phyloP scores from a whole-genome alignment of 495 filamentous ascomycete species.

The Bathelium albidoporum region DNA sequence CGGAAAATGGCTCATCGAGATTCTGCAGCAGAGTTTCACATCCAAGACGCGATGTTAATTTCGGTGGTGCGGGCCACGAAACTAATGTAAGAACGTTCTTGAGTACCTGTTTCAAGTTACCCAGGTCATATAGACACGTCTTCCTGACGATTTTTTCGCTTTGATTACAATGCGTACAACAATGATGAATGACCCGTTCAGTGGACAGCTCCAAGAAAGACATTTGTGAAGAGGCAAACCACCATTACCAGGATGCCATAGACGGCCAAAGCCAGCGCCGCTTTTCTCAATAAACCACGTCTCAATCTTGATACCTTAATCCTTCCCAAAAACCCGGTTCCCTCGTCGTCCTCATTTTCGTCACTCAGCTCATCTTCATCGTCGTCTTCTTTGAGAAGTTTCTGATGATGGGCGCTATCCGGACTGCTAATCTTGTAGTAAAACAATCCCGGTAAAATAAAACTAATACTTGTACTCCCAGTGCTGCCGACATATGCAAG shows the following conservation, averaged over 20 bases:
- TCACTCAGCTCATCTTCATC: constrained; percentile 39
- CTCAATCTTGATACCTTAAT: constrained; percentile 40
- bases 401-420: constrained; percentile 70
- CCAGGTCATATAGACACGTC: too few relatives aligned
- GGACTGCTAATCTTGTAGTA: constrained; percentile 96
- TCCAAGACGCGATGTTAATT: too few relatives aligned
- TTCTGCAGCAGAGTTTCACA: too few relatives aligned
- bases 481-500: constrained; percentile 93
- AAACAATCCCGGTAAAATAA: constrained; percentile 90
- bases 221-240: constrained; percentile 75
- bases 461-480: constrained; percentile 86
- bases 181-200: background rate
- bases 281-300: constrained; percentile 52
- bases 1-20: too few relatives aligned
- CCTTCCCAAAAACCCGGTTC: constrained; percentile 18
- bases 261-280: constrained; percentile 63
- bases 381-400: constrained; percentile 72
- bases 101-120: too few relatives aligned
- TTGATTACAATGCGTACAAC: background rate
- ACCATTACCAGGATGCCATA: constrained; percentile 87
- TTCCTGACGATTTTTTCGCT: too few relatives aligned
- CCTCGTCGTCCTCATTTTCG: constrained; percentile 11
- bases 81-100: too few relatives aligned
- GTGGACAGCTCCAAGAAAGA: constrained; percentile 42
- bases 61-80: too few relatives aligned